Percentiles rank a stretch among this genome's conserved stretches.
Conservation (phyloP, 495 filamentous ascomycete species). For the Aspergillus steynii region DNA sequence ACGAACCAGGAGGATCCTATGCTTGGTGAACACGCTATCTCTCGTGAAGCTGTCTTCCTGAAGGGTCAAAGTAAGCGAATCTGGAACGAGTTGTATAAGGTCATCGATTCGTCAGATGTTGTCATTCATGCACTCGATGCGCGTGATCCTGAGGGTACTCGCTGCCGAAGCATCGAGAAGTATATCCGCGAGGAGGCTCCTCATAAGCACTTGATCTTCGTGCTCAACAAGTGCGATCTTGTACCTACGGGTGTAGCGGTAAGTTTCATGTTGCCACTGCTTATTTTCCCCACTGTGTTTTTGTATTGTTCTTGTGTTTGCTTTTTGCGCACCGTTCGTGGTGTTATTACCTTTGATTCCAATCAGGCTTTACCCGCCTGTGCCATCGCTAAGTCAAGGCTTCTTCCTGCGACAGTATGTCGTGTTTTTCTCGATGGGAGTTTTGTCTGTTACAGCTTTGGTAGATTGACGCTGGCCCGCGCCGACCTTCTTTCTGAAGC, state of each 20-base stretch:
- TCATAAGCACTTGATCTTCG: constrained; percentile 91
- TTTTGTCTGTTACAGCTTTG: constrained; percentile 96
- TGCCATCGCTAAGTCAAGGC: constrained; percentile 96
- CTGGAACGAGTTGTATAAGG: constrained; percentile 99
- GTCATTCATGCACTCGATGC: constrained; percentile 94
- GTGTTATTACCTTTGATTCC: constrained; percentile 14
- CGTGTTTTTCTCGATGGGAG: constrained; percentile 62
- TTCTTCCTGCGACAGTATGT: constrained; percentile 57
- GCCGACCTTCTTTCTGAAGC: constrained; percentile 60
- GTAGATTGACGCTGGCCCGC: constrained; percentile 82
- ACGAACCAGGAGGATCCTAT: constrained; percentile 49
- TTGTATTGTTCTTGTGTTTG: constrained; percentile 16
- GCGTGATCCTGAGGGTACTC: constrained; percentile 84
- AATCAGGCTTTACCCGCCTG: constrained; percentile 21
- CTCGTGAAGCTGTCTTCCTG: constrained; percentile 84
- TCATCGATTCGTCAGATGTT: constrained; percentile 95
- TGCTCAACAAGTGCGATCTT: constrained; percentile 94
- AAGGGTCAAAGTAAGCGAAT: constrained; percentile 95
- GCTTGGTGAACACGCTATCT: constrained; percentile 56
- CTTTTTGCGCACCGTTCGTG: not conserved
- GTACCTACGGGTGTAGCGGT: constrained; percentile 93
- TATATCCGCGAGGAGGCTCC: constrained; percentile 91
- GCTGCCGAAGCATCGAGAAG: constrained; percentile 87
- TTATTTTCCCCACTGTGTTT: constrained; percentile 4
- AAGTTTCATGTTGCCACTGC: constrained; percentile 51